Evolutionary conservation across 495 filamentous ascomycete genomes (phyloP).

Genomic region (Trichoderma parareesei): DNA sequence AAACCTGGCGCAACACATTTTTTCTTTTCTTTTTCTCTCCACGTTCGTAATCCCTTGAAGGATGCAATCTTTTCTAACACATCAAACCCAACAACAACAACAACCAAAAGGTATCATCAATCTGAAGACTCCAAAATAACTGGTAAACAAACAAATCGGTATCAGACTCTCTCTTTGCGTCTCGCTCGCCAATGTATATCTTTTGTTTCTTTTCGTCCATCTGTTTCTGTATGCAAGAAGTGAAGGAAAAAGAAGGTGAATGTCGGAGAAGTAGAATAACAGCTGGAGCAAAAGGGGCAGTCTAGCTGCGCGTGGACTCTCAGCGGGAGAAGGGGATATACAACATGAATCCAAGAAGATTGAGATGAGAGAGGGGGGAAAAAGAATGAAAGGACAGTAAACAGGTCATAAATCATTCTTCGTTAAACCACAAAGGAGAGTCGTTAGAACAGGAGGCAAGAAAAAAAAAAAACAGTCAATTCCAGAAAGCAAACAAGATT

Average conservation of each 20-base stretch:
- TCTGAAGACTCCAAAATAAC: slow-evolving; percentile 13
- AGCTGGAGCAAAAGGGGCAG: neutral
- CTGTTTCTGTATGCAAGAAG: slow-evolving; percentile 7
- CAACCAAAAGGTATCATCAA: slow-evolving; percentile 12
- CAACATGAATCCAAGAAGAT: slow-evolving; percentile 8
- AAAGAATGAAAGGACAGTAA: slow-evolving; percentile 13
- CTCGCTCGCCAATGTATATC: neutral
- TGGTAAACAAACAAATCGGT: slow-evolving; percentile 17
- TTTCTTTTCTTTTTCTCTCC: neutral
- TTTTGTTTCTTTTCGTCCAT: neutral
- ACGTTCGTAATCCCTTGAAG: neutral
- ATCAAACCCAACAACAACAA: neutral
- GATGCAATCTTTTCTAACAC: neutral
- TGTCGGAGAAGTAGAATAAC: neutral
- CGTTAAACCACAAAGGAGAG: neutral
- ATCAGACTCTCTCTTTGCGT: slow-evolving; percentile 3
- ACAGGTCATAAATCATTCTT: slow-evolving; percentile 1
- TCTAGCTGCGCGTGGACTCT: neutral
- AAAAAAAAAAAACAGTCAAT: too few relatives aligned
- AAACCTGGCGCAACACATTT: too few relatives aligned
- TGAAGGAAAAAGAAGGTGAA: slow-evolving; percentile 16
- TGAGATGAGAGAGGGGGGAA: slow-evolving; percentile 12
- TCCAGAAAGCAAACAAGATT: too few relatives aligned
- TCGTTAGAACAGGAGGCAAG: neutral
- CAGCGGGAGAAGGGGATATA: neutral